Base-by-base conservation (phyloP, 495 filamentous ascomycete genomes). In the Tricharina praecox region DNA sequence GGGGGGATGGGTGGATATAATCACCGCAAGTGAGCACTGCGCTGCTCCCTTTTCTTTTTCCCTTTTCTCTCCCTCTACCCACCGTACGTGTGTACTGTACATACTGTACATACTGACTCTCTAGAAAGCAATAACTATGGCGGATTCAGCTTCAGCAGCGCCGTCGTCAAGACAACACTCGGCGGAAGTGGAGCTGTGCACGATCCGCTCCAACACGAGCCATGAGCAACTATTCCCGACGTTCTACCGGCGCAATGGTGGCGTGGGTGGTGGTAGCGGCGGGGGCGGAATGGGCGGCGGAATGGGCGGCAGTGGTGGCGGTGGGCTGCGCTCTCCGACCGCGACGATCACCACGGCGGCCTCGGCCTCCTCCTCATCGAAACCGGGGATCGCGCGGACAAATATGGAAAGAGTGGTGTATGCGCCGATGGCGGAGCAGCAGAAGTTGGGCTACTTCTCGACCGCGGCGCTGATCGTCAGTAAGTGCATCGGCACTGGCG, bases 401-500 rank as follows among this genome's bases (percentile, higher is more conserved):
- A n/a, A n/a, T n/a, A 5, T 38, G 35, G 35, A 15, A 7, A 38
- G 35, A 49, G 50, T 56, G 8, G 53, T 50, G 19, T 56, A 56
- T 32, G 41, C 50, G n/a, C 53, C 53, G 3, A 54, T 56, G 53
- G 24, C 46, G 1, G 53, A 56, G 43, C 32, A 53, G 45, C 49
- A 53, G 26, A 53, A 50, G 18, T 38, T 55, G n/a, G 53, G 53
- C 15, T 45, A 37, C 8, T 48, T 55, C 24, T 55, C 53, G 8
- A 55, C 53, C 5, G 46, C 50, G 3, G 26, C 42, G n/a, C 30
- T 57, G 36, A 55, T 57, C 20, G 32, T 58, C 35, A 58, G 50
- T 23, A 58, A 56, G 42, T 50, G 55, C 35, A 55, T 57, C 9
- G 54, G 54, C 19, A 57, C 53, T 2, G 54, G 54, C 0, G 25